Percentiles rank a stretch among this genome's conserved stretches.
These are phyloP conservation scores for Penstemon barbatus DNA, from an alignment of 257 asterid species.

Conservation along the genomic window DNA sequence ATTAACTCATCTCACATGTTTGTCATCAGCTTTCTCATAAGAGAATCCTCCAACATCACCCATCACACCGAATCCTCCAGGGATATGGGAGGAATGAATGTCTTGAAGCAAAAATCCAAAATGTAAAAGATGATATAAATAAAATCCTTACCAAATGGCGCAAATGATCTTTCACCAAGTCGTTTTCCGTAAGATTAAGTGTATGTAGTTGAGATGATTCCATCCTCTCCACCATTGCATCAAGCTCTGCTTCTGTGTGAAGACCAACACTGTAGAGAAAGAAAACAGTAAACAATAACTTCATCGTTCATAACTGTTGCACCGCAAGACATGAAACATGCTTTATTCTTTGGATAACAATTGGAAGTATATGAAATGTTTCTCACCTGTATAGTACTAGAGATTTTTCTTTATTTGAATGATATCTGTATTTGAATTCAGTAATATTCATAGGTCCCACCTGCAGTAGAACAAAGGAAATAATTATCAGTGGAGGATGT, in stretches of 20 bases:
- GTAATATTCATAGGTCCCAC: slow-evolving; percentile 85
- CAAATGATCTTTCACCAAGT: slow-evolving; percentile 91
- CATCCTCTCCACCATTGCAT: slow-evolving; percentile 64
- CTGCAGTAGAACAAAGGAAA: slow-evolving; percentile 44
- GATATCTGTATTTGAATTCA: slow-evolving; percentile 83
- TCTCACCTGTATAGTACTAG: slow-evolving; percentile 79
- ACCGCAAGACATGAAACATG: slow-evolving; percentile 13
- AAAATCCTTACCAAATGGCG: slow-evolving; percentile 70
- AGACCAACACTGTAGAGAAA: slow-evolving; percentile 69
- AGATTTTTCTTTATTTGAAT: slow-evolving; percentile 63
- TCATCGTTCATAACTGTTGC: background rate
- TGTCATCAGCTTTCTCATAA: slow-evolving; percentile 8
- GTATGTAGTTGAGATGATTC: slow-evolving; percentile 58
- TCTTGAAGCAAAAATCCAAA: background rate
- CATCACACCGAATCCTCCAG: background rate
- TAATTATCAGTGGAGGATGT: slow-evolving; percentile 6
- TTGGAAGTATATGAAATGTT: slow-evolving; percentile 11
- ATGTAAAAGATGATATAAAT: background rate
- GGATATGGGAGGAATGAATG: background rate
- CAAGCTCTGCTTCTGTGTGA: slow-evolving; percentile 70
- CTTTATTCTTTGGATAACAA: slow-evolving; percentile 5
- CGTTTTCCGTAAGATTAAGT: slow-evolving; percentile 74
- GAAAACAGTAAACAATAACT: slow-evolving; percentile 3
- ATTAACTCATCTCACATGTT: too few relatives aligned
- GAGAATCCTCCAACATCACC: background rate